phyloP scores from a whole-genome alignment of 2,329 filamentous ascomycete species.

The Epichloe sylvatica region DNA sequence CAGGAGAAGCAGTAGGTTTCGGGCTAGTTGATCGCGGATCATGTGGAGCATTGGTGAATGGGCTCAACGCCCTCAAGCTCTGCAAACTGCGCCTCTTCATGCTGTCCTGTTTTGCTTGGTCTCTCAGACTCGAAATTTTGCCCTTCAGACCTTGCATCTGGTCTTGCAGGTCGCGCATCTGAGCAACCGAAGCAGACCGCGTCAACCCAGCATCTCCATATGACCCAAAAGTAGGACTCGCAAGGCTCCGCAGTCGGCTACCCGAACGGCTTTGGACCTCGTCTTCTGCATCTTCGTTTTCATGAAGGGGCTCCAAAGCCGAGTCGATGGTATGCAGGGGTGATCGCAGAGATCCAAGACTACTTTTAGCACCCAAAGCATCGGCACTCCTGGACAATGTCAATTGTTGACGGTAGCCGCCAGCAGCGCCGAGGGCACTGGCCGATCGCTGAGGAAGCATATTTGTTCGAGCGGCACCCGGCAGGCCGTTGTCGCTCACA shows the following conservation, averaged over 20 bases:
- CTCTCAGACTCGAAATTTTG: constrained; percentile 66
- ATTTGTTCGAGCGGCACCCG: constrained; percentile 14
- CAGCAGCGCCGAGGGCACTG: constrained; percentile 47
- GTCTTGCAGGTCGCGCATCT: constrained; percentile 60
- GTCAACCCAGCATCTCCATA: constrained; percentile 36
- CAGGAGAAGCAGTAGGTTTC: constrained; percentile 8
- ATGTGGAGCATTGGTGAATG: constrained; percentile 54
- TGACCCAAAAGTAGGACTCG: constrained; percentile 32
- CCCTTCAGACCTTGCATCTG: constrained; percentile 79
- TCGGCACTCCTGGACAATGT: constrained; percentile 31
- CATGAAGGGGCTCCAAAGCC: constrained; percentile 38
- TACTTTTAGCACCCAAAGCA: constrained; percentile 19
- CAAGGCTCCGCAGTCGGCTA: constrained; percentile 22
- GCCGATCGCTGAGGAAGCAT: constrained; percentile 41
- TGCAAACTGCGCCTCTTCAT: constrained; percentile 64
- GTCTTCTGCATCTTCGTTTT: constrained; percentile 26
- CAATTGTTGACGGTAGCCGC: constrained; percentile 40
- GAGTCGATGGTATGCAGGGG: constrained; percentile 28
- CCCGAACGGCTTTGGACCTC: constrained; percentile 17
- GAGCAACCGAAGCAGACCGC: constrained; percentile 57
- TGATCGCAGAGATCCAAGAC: constrained; percentile 17
- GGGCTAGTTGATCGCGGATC: constrained; percentile 13
- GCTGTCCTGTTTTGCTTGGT: constrained; percentile 66
- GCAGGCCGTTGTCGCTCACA: constrained; percentile 18
- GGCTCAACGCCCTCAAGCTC: constrained; percentile 60